Conservation (phyloP, 2,329 filamentous ascomycete species). For the Sporothrix variecibatus region DNA sequence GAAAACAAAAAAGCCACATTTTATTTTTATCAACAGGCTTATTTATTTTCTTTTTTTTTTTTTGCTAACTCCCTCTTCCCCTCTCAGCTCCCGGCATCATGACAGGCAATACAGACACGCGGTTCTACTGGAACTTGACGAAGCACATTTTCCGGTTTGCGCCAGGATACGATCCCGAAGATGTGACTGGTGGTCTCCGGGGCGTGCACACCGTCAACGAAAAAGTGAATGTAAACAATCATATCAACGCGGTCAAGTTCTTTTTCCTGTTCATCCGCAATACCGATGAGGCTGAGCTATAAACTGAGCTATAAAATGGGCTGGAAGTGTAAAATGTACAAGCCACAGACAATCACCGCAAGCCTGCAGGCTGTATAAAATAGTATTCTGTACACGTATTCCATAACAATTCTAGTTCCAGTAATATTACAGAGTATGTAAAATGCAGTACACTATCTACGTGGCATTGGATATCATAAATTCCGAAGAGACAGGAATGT, state of each 20-base stretch:
- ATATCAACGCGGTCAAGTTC: slow-evolving; percentile 42
- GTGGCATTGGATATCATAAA: too few relatives aligned
- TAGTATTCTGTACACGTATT: background rate
- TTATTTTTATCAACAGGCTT: background rate
- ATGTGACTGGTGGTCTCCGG: slow-evolving; percentile 31
- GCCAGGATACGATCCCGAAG: slow-evolving; percentile 45
- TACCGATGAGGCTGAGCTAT: slow-evolving; percentile 43
- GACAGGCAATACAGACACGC: slow-evolving; percentile 53
- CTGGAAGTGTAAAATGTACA: background rate
- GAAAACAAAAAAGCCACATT: background rate
- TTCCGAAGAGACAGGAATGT: too few relatives aligned
- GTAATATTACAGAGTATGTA: too few relatives aligned
- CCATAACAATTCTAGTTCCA: background rate
- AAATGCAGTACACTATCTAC: too few relatives aligned
- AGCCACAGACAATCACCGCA: background rate
- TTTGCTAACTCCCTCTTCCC: background rate
- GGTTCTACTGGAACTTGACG: slow-evolving; percentile 50
- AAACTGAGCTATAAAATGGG: background rate
- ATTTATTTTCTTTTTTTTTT: background rate
- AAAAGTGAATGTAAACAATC: slow-evolving; percentile 39
- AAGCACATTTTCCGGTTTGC: slow-evolving; percentile 52
- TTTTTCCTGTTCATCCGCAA: slow-evolving; percentile 44
- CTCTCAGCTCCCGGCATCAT: slow-evolving; percentile 48
- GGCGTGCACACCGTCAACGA: slow-evolving; percentile 46
- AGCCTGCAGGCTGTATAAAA: too few relatives aligned